These are phyloP conservation scores for Talaromyces proteolyticus DNA, from an alignment of 495 filamentous ascomycete genomes.

Conservation along the genomic window DNA sequence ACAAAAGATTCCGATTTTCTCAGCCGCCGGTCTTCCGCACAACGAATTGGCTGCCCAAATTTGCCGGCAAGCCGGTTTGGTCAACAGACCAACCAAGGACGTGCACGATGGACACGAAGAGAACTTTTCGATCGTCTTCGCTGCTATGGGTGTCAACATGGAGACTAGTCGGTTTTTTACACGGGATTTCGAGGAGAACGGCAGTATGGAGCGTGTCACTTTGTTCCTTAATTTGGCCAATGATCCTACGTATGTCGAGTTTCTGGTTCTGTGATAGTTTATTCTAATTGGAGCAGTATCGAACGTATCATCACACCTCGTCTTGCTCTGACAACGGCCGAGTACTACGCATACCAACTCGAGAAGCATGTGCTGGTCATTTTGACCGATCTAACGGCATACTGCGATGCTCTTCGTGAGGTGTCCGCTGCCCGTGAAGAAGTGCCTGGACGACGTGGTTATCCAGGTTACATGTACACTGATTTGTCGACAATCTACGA, in stretches of 20 bases:
- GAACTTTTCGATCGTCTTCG: slow-evolving; percentile 99
- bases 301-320: slow-evolving; percentile 99
- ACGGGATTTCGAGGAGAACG: slow-evolving; percentile 98
- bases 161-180: slow-evolving; percentile 99
- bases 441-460: slow-evolving; percentile 98
- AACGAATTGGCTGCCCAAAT: slow-evolving; percentile 99
- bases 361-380: slow-evolving; percentile 99
- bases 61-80: slow-evolving; percentile 90
- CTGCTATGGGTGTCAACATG: slow-evolving; percentile 99
- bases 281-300: slow-evolving; percentile 53
- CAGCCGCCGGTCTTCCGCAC: slow-evolving; percentile 94
- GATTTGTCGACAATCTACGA: slow-evolving; percentile 99
- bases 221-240: slow-evolving; percentile 99
- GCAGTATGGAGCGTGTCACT: slow-evolving; percentile 92
- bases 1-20: slow-evolving; percentile 99
- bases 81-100: slow-evolving; percentile 85
- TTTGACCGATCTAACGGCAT: slow-evolving; percentile 94
- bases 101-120: slow-evolving; percentile 96
- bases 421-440: slow-evolving; percentile 97
- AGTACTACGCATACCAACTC: slow-evolving; percentile 99
- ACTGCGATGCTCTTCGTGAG: slow-evolving; percentile 98
- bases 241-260: slow-evolving; percentile 77
- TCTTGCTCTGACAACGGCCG: slow-evolving; percentile 95
- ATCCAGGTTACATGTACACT: slow-evolving; percentile 99
- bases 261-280: background rate